These are phyloP conservation scores for Boehmeria nivea DNA, from an alignment of 306 rosid genomes.

Conservation along the genomic window DNA sequence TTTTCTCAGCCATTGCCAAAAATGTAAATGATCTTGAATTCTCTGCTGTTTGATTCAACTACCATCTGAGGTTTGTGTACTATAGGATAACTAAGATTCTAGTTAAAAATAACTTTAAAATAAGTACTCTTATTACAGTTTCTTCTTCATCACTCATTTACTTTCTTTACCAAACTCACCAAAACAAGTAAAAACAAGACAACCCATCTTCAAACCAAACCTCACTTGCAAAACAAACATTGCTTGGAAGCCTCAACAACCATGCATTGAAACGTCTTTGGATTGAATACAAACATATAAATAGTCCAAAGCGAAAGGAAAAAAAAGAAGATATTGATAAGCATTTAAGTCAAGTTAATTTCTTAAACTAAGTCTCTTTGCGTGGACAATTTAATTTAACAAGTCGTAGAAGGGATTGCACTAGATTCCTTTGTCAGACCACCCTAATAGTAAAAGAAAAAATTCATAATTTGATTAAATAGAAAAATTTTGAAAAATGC, in stretches of 20 bases:
- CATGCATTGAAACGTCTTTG: slow-evolving; percentile 13
- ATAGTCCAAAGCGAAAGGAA: too few species aligned
- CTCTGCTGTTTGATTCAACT: slow-evolving; percentile 20
- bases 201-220: slow-evolving; percentile 52
- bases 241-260: slow-evolving; percentile 46
- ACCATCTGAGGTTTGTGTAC: slow-evolving; percentile 26
- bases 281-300: not conserved
- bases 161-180: slow-evolving; percentile 82
- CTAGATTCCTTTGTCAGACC: too few species aligned
- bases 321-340: too few species aligned
- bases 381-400: too few species aligned
- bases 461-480: too few species aligned
- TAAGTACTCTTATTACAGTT: slow-evolving; percentile 26
- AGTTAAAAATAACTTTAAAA: slow-evolving; percentile 16
- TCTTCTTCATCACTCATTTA: slow-evolving; percentile 34
- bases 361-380: too few species aligned
- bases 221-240: slow-evolving; percentile 61
- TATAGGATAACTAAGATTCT: slow-evolving; percentile 16
- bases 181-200: slow-evolving; percentile 34
- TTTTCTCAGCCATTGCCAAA: slow-evolving; percentile 36
- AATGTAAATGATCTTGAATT: slow-evolving; percentile 14
- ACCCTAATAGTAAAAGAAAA: too few species aligned
- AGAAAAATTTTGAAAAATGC: too few species aligned
- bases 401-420: too few species aligned
- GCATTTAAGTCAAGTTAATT: too few species aligned